Evolutionary conservation across 2,329 filamentous ascomycete species (phyloP).

Genomic region (Tolypocladium amazonense): DNA sequence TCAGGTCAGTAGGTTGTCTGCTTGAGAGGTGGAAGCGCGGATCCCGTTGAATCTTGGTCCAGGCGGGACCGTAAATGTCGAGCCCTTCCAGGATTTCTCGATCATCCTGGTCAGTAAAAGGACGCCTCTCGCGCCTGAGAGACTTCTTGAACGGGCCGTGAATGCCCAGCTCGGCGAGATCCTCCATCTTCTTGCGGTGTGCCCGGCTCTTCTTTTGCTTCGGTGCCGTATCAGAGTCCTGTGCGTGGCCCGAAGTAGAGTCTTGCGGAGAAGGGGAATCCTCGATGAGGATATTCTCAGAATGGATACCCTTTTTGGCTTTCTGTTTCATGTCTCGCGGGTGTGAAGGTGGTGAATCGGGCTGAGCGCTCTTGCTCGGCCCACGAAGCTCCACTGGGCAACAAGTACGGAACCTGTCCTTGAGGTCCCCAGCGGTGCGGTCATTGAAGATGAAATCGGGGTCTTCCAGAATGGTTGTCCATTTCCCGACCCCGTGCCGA

Average conservation of each 20-base stretch:
- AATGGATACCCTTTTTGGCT: slow-evolving; percentile 36
- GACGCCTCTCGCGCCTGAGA: slow-evolving; percentile 45
- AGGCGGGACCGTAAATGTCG: slow-evolving; percentile 48
- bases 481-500: slow-evolving; percentile 53
- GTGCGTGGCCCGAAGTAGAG: slow-evolving; percentile 10
- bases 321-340: slow-evolving; percentile 22
- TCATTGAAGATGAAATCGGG: slow-evolving; percentile 49
- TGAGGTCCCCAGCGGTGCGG: slow-evolving; percentile 51
- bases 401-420: slow-evolving; percentile 56
- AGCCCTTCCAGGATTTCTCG: slow-evolving; percentile 50
- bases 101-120: slow-evolving; percentile 54
- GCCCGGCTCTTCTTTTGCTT: slow-evolving; percentile 40
- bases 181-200: slow-evolving; percentile 45
- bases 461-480: slow-evolving; percentile 55
- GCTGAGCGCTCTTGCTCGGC: slow-evolving; percentile 19
- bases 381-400: slow-evolving; percentile 50
- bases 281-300: slow-evolving; percentile 47
- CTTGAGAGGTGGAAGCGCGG: slow-evolving; percentile 44
- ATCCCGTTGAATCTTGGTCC: slow-evolving; percentile 56
- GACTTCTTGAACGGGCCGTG: slow-evolving; percentile 52
- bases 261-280: slow-evolving; percentile 17
- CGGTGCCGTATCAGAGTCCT: slow-evolving; percentile 21
- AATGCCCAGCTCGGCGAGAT: slow-evolving; percentile 48
- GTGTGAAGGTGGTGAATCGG: slow-evolving; percentile 11
- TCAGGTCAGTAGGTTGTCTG: slow-evolving; percentile 51